Evolutionary conservation across 2,329 filamentous ascomycete genomes (phyloP), one percentile per base, ranked within the genome.

Genomic region (Diaporthe citri): DNA sequence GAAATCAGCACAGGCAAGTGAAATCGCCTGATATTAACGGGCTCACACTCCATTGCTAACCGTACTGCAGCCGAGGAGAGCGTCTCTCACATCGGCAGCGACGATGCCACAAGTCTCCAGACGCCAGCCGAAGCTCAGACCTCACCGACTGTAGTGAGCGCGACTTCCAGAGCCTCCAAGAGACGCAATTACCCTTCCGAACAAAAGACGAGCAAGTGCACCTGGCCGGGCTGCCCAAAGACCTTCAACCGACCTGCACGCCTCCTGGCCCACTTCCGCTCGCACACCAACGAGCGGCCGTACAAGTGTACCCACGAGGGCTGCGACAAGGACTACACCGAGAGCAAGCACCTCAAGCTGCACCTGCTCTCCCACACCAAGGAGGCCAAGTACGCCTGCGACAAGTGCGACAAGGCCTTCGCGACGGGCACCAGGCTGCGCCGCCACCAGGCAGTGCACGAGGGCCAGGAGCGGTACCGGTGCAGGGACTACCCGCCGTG

Each of bases 201-300:
- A 81, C 88, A 91, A 75, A 97, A 97, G 86, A 95, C 91, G 7
- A 92, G 95, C 77, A 86, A 87, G 72, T 98, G 96, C 84, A 91
- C 93, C 0, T 93, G 91, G 82, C 89, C 92, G 15, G 90, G 88
- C 77, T 98, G 96, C 82, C 85, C 86, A 74, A 97, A 97, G 85
- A 92, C 93, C 9, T 98, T 97, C 87, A 97, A 97, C 82, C 92
- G 96, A 4, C 95, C 95, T 0, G 93, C 93, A 46, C 91, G 95
- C 28, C 73, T 76, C 25, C 46, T 93, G 75, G 92, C 94, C 75
- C 96, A 98, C 80, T 85, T 96, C 34, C 90, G 95, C 77, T 95
- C 94, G 1, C 96, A 98, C 83, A 96, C 91, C 71, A 95, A 96
- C 78, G 94, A 96, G 79, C 91, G 96, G 1, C 92, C 95, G 0